phyloP scores from a whole-genome alignment of 345 rosid species.

The Geranium rotundifolium region DNA sequence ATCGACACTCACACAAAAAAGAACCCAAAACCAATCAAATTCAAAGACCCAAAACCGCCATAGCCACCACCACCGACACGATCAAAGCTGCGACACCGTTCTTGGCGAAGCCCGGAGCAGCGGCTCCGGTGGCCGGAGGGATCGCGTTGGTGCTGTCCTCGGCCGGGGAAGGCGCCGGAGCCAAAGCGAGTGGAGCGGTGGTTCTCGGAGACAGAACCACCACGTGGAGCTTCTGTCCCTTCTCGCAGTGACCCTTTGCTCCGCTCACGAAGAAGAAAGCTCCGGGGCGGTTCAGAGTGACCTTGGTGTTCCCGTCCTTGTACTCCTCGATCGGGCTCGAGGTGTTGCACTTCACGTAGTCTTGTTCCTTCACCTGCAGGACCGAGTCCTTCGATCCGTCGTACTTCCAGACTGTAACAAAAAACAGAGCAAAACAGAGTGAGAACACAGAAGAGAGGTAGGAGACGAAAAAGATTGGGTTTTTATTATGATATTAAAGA shows the following conservation, averaged over 20 bases:
- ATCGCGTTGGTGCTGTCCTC: constrained; percentile 18
- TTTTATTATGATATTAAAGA: too few species aligned
- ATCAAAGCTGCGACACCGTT: constrained; percentile 13
- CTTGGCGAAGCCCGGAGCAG: too few species aligned
- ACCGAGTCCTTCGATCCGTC: constrained; percentile 65
- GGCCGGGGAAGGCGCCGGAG: constrained; percentile 51
- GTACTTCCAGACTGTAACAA: constrained; percentile 51
- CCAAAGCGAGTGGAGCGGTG: constrained; percentile 29
- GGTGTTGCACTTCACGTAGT: constrained; percentile 49
- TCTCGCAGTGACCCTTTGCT: constrained; percentile 52
- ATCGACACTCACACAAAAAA: too few species aligned
- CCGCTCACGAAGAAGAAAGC: constrained; percentile 78
- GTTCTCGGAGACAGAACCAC: constrained; percentile 44
- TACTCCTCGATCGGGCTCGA: constrained; percentile 41
- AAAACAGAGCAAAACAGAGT: not conserved
- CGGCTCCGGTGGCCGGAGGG: not conserved
- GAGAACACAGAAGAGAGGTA: too few species aligned
- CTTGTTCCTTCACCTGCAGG: constrained; percentile 50
- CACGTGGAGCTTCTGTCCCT: constrained; percentile 64
- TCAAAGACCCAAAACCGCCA: constrained; percentile 6
- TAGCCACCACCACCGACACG: constrained; percentile 15
- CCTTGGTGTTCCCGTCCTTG: constrained; percentile 62
- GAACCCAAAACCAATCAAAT: too few species aligned
- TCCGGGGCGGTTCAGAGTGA: constrained; percentile 48
- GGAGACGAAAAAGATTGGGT: too few species aligned